phyloP scores from a whole-genome alignment of 2,329 filamentous ascomycete species.

The Scytalidium sp. region DNA sequence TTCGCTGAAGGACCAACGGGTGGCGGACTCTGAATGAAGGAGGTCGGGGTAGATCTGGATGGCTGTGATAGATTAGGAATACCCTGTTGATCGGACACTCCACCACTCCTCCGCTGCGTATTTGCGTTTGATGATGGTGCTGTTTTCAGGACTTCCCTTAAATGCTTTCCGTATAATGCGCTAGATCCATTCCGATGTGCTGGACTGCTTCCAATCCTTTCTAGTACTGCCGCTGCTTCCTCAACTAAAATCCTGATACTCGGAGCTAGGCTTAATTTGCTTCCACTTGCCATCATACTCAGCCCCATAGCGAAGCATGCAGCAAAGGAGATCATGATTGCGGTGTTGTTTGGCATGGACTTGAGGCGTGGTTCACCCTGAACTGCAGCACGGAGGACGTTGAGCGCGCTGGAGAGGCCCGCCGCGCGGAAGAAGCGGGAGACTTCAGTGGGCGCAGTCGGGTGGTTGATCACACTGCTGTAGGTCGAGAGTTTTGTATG shows the following conservation, averaged over 20 bases:
- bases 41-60: slow-evolving; percentile 4
- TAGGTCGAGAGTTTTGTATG: slow-evolving; percentile 75
- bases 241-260: slow-evolving; percentile 64
- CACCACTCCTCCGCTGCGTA: slow-evolving; percentile 10
- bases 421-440: slow-evolving; percentile 72
- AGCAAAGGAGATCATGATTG: slow-evolving; percentile 76
- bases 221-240: slow-evolving; percentile 65
- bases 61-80: slow-evolving; percentile 2
- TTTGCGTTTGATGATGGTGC: slow-evolving; percentile 8
- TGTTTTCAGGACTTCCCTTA: slow-evolving; percentile 38
- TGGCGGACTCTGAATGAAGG: slow-evolving; percentile 7
- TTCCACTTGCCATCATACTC: slow-evolving; percentile 55
- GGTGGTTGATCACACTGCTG: slow-evolving; percentile 71
- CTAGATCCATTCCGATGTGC: slow-evolving; percentile 66
- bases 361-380: slow-evolving; percentile 67
- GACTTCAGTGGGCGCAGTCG: slow-evolving; percentile 66
- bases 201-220: slow-evolving; percentile 65
- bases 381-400: slow-evolving; percentile 70
- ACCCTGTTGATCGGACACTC: slow-evolving; percentile 3
- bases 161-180: slow-evolving; percentile 53
- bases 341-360: slow-evolving; percentile 76
- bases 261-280: slow-evolving; percentile 54
- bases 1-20: slow-evolving; percentile 14
- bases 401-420: slow-evolving; percentile 68
- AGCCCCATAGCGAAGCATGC: slow-evolving; percentile 67